Percentiles rank a stretch among this genome's conserved stretches.
Conservation (phyloP, 2,329 filamentous ascomycete species). For the Tolypocladium nubicola region DNA sequence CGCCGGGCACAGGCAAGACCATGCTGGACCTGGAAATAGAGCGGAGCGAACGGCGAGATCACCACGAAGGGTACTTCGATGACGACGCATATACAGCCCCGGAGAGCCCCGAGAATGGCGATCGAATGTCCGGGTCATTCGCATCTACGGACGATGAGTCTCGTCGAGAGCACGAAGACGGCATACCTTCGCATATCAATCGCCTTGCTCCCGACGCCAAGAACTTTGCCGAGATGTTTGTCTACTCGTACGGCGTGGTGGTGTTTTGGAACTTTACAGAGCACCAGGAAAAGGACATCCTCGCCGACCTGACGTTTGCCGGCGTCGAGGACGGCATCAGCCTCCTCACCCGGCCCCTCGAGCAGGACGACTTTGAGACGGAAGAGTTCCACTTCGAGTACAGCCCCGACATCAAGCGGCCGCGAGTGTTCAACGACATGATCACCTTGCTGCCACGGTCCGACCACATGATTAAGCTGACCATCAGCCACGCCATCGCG, state of each 20-base stretch:
- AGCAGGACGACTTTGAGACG: slow-evolving; percentile 88
- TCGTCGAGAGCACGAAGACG: slow-evolving; percentile 25
- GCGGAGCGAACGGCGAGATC: slow-evolving; percentile 77
- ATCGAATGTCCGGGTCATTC: slow-evolving; percentile 18
- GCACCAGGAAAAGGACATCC: slow-evolving; percentile 88
- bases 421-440: slow-evolving; percentile 97
- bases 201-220: slow-evolving; percentile 61
- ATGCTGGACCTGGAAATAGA: slow-evolving; percentile 94
- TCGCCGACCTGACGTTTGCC: slow-evolving; percentile 89
- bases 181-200: slow-evolving; percentile 37
- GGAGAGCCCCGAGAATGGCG: slow-evolving; percentile 18
- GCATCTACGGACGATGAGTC: slow-evolving; percentile 17
- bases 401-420: slow-evolving; percentile 72
- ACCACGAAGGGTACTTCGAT: slow-evolving; percentile 84
- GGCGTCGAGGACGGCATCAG: slow-evolving; percentile 52
- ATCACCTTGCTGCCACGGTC: slow-evolving; percentile 82
- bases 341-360: slow-evolving; percentile 67
- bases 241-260: slow-evolving; percentile 93
- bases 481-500: slow-evolving; percentile 93
- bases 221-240: slow-evolving; percentile 87
- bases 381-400: slow-evolving; percentile 99
- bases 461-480: slow-evolving; percentile 98
- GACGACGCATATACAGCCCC: slow-evolving; percentile 48
- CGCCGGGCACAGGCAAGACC: slow-evolving; percentile 78
- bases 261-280: slow-evolving; percentile 99